These are phyloP conservation scores for Ceratopteris richardii DNA, from an alignment of 75 land plant genomes.

Conservation along the genomic window DNA sequence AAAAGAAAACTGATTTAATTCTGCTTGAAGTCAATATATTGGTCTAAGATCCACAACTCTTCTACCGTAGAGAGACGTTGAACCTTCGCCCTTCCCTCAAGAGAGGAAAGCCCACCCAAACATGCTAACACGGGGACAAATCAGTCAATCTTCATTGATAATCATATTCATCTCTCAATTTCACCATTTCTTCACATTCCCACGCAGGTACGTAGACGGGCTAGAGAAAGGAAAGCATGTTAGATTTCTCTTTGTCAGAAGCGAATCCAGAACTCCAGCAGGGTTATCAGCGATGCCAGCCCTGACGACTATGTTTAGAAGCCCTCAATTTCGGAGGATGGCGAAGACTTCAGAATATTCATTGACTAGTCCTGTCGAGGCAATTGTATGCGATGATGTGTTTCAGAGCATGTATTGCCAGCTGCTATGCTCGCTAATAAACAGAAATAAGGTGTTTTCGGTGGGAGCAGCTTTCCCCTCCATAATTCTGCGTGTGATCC, in stretches of 20 bases:
- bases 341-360: conserved; percentile 44
- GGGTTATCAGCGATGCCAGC: conserved; percentile 62
- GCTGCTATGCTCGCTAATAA: conserved; percentile 65
- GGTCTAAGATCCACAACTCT: too few relatives aligned
- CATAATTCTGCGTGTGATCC: conserved; percentile 55
- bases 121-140: too few relatives aligned
- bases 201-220: conserved; percentile 60
- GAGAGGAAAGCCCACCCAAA: too few relatives aligned
- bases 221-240: conserved; percentile 68
- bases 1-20: too few relatives aligned
- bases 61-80: too few relatives aligned
- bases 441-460: conserved; percentile 44
- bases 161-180: too few relatives aligned
- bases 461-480: conserved; percentile 66
- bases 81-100: too few relatives aligned
- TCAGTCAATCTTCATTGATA: too few relatives aligned
- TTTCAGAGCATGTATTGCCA: conserved; percentile 82
- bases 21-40: too few relatives aligned
- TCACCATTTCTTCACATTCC: too few relatives aligned
- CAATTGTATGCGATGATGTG: conserved; percentile 54
- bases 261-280: too few relatives aligned
- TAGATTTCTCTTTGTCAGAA: conserved; percentile 52
- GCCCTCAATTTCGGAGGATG: conserved; percentile 44
- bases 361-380: conserved; percentile 55
- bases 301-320: conserved; percentile 70